Evolutionary conservation across 495 filamentous ascomycete genomes (phyloP), one percentile per base, ranked within the genome.

Genomic region (Entonaema liquescens): DNA sequence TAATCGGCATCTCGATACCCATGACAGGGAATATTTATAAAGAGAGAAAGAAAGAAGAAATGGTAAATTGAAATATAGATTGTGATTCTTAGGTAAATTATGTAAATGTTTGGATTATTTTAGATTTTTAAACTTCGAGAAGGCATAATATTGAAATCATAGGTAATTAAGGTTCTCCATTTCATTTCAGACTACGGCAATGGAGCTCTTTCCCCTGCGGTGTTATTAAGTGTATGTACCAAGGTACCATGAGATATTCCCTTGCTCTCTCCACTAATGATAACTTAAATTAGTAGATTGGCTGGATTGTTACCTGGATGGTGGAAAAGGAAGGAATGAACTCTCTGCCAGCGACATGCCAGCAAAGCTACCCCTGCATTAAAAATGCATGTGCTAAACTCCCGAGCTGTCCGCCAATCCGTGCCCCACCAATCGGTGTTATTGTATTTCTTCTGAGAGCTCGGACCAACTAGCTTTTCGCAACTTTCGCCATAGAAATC

Each of bases 391-490:
- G 15, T 56, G 47, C 57, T n/a, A 19, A 57, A 19, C 40, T 58
- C 11, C 35, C 28, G n/a, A 17, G 5, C 28, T 53, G n/a, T 33
- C 42, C 31, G 44, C 38, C 13, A 3, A 21, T 15, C 29, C 3
- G 19, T 65, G 7, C 13, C 19, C 56, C 17, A 50, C 68, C 68
- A 71, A 71, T 71, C 42, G 58, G 59, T 36, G 21, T 54, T 35
- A n/a, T 53, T 44, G 56, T 21, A 47, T 60, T 31, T 49, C 55
- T 50, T 13, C 58, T n/a, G n/a, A n/a, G 42, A 67, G 68, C 70
- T 72, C 40, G 65, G 70, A 29, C 70, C 70, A 72, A 59, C 21
- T 29, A 13, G 44, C 62, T 44, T 71, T 67, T 71, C 63, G 53
- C 35, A 63, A 67, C 54, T 67, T 61, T 71, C 36, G 59, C 49